Base-by-base conservation (phyloP, 2,329 filamentous ascomycete genomes). In the Pleochaeta shiraiana region DNA sequence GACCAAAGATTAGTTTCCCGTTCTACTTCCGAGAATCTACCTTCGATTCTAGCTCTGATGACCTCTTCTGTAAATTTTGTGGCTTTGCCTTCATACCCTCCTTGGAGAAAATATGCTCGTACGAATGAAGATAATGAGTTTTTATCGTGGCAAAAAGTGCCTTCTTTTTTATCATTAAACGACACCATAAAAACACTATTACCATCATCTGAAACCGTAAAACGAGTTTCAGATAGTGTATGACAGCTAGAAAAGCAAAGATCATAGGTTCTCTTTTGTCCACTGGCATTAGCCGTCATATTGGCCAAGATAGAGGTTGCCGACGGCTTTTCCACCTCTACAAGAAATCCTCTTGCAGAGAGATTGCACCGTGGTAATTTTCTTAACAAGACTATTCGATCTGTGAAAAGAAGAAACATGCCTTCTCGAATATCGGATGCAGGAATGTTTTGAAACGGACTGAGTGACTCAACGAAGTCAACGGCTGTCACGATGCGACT, bases 321-420 rank as follows among this genome's bases (percentile, higher is more conserved):
- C 1, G 83, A 86, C 26, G 86, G 87, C 70, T 88, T 91, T 71
- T 96, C 91, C 39, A 96, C 80, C 70, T 96, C 90, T 3, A 90
- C 84, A 64, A 95, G 75, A 63, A 97, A 76, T 65, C 89, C 87
- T 45, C 89, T 85, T 4, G 89, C 89, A 7, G 84, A 87, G 59
- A 83, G 77, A 34, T 79, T 82, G 64, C 80, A 80, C 9, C 80
- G 79, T 3, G 79, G 77, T 31, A 82, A 77, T 73, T 91, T 95
- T 68, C 85, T 86, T 16, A 95, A 75, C 24, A 95, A 76, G 19
- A 95, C 80, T 0, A 96, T 73, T 64, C 83, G 87, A 70, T 96
- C 91, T 2, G 88, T 83, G 71, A 96, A 97, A 2, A 97, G 77
- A 3, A 97, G 76, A 63, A 97, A 79, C 28, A 95, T 84, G 1